Evolutionary conservation across 208 protist species (phyloP).

Genomic region (Kentomonas sorsogonicus): DNA sequence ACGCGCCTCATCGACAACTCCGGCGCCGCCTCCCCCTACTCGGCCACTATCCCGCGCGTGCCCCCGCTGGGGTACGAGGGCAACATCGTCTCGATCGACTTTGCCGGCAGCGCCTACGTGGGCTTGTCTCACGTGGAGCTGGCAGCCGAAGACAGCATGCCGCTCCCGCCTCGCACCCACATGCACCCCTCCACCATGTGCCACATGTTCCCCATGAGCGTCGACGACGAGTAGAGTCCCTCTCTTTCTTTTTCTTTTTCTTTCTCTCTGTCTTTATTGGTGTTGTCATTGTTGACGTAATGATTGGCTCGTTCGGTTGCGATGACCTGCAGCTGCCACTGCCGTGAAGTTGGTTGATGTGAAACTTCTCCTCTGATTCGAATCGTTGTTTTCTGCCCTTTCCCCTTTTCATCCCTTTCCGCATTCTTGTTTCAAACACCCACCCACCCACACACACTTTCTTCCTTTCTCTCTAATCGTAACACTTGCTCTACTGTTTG

Average conservation of each 20-base stretch:
- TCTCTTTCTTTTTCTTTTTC: neutral
- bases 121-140: slow-evolving; percentile 19
- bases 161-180: slow-evolving; percentile 14
- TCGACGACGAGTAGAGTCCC: slow-evolving; percentile 11
- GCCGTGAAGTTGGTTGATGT: too few relatives aligned
- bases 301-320: neutral
- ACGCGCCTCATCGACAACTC: too few relatives aligned
- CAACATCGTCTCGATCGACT: slow-evolving; percentile 33
- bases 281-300: neutral
- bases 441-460: neutral
- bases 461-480: neutral
- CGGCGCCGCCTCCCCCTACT: too few relatives aligned
- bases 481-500: neutral
- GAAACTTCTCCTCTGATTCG: too few relatives aligned
- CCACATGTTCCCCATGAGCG: slow-evolving; percentile 28
- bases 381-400: too few relatives aligned
- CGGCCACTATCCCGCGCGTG: slow-evolving; percentile 18
- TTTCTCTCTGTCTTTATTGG: neutral
- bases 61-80: slow-evolving; percentile 19
- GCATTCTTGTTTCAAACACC: too few relatives aligned
- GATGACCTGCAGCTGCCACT: too few relatives aligned
- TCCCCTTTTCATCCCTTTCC: too few relatives aligned
- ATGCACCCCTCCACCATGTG: slow-evolving; percentile 25
- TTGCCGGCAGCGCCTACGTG: slow-evolving; percentile 42
- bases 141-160: slow-evolving; percentile 17